Evolutionary conservation across 1,139 yeast species (phyloP), one percentile per base, ranked within the genome.

Genomic region (Lodderomyces jiufengensis): DNA sequence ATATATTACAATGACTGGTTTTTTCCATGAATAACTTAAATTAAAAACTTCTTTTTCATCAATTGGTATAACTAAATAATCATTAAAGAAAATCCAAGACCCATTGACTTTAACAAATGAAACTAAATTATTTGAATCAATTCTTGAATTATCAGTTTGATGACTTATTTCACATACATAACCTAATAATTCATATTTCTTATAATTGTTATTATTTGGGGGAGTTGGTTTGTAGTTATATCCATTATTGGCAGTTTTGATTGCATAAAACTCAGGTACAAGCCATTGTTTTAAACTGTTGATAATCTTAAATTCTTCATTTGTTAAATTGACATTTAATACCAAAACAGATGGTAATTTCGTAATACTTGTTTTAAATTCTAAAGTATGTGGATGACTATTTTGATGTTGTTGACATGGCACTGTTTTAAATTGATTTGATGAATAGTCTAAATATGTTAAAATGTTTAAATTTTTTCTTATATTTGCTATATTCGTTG

Each of bases 51-150:
- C 88, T 36, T 82, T 88, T 45, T 81, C 85, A 1, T 82, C 70
- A 1, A 94, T 71, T 16, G 80, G 81, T 55, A 79, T 76, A n/a
- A 88, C 97, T 48, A 92, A 64, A 58, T 90, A 94, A 57, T 94
- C 97, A 53, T 94, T 94, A 57, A 94, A 88, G 50, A 94, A 59
- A 48, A 73, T 78, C 98, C 99, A 94, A 37, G 68, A 68, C 34
- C 66, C 70, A 11, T 57, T 63, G n/a, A 78, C 64, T 37, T 72
- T 71, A 5, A 78, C 68, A 45, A 73, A 77, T 0, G 87, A 70
- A 1, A 84, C 81, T 38, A 82, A 57, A 49, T 66, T 67, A 45
- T 82, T 83, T 32, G 68, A 71, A 3, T 77, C 77, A 30, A 65
- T 65, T 29, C 39, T 34, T 4, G 64, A 48, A 10, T 57, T 45